phyloP scores from a whole-genome alignment of 2,329 filamentous ascomycete species.

The Xylaria hypoxylon region DNA sequence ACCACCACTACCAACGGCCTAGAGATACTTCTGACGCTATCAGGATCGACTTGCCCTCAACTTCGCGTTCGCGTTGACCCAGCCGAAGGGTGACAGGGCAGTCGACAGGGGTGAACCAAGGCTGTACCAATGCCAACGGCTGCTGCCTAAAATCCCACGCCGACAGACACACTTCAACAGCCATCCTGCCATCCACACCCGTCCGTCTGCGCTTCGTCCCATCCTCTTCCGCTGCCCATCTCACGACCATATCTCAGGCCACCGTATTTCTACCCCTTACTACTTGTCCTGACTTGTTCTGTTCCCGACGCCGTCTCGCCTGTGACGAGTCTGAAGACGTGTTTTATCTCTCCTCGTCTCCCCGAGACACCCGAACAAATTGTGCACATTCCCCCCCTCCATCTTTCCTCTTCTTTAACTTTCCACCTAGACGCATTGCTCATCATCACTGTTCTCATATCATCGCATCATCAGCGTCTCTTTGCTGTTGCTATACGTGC shows the following conservation, averaged over 20 bases:
- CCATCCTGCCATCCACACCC: slow-evolving; percentile 35
- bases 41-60: slow-evolving; percentile 28
- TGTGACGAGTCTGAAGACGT: slow-evolving; percentile 31
- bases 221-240: slow-evolving; percentile 21
- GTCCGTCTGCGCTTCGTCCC: slow-evolving; percentile 34
- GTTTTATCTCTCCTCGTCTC: slow-evolving; percentile 28
- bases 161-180: slow-evolving; percentile 45
- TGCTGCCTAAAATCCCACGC: slow-evolving; percentile 50
- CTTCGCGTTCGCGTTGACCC: slow-evolving; percentile 6
- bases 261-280: slow-evolving; percentile 23
- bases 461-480: slow-evolving; percentile 25
- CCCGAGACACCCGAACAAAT: slow-evolving; percentile 33
- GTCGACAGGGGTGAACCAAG: slow-evolving; percentile 41
- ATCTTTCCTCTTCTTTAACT: slow-evolving; percentile 30
- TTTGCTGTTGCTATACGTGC: slow-evolving; percentile 22
- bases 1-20: too few species aligned
- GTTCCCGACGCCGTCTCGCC: slow-evolving; percentile 18
- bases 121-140: slow-evolving; percentile 46
- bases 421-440: slow-evolving; percentile 25
- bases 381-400: slow-evolving; percentile 26
- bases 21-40: slow-evolving; percentile 30
- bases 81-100: slow-evolving; percentile 39
- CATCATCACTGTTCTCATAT: slow-evolving; percentile 18
- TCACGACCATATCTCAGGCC: slow-evolving; percentile 28
- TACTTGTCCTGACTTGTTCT: slow-evolving; percentile 18